Evolutionary conservation across 2,329 filamentous ascomycete species (phyloP).

Genomic region (Aureobasidium mangrovei): DNA sequence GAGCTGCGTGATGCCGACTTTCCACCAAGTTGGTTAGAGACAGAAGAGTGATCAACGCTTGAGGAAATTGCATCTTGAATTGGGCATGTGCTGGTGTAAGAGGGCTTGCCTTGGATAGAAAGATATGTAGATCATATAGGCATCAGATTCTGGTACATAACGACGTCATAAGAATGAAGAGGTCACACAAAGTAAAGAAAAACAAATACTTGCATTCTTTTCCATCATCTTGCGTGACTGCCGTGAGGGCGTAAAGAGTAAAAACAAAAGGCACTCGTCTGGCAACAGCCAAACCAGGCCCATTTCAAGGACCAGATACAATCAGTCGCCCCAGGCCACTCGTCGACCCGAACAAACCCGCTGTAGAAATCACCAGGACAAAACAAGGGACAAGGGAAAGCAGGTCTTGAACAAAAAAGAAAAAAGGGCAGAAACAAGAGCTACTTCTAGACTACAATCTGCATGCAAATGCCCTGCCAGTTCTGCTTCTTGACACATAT

Average conservation of each 20-base stretch:
- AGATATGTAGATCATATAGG: no score
- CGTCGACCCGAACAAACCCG: not conserved
- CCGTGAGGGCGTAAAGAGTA: not conserved
- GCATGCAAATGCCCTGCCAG: conserved; percentile 13
- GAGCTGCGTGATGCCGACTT: not conserved
- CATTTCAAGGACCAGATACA: no score
- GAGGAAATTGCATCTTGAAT: no score
- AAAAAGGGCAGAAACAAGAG: conserved; percentile 14
- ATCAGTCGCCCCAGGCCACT: no score
- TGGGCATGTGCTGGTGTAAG: no score
- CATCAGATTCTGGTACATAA: not conserved
- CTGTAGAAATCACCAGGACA: not conserved
- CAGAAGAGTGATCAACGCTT: not conserved
- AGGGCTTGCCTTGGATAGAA: no score
- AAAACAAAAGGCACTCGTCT: no score
- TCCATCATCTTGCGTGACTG: not conserved
- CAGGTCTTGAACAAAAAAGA: conserved; percentile 4
- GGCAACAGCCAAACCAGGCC: no score
- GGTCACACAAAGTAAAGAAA: no score
- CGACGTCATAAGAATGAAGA: not conserved
- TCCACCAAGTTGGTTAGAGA: not conserved
- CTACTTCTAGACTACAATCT: conserved; percentile 15
- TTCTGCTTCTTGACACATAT: conserved; percentile 10
- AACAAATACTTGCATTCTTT: not conserved
- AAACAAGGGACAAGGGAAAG: not conserved